phyloP scores from a whole-genome alignment of 140 eudicot genomes.

The Senecio squalidus region DNA sequence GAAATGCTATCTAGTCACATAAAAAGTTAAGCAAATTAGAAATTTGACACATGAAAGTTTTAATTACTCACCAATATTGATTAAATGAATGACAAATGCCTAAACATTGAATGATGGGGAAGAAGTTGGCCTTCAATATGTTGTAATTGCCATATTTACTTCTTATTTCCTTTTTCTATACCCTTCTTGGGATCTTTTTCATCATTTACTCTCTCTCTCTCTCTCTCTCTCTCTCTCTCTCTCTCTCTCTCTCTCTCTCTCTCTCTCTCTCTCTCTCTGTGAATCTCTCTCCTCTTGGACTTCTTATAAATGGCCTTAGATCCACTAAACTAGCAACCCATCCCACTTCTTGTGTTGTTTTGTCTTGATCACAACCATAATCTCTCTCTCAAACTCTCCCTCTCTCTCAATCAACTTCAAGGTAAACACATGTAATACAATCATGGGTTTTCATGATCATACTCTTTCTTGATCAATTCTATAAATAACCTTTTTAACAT shows the following conservation, averaged over 20 bases:
- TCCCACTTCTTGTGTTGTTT: slow-evolving; percentile 13
- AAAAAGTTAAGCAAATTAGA: slow-evolving; percentile 20
- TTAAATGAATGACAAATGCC: slow-evolving; percentile 40
- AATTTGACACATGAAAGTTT: slow-evolving; percentile 31
- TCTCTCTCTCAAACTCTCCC: not conserved
- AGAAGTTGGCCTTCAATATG: slow-evolving; percentile 33
- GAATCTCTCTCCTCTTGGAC: slow-evolving; percentile 20
- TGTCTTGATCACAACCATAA: slow-evolving; percentile 12
- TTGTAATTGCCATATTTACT: slow-evolving; percentile 46
- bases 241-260: slow-evolving; percentile 21
- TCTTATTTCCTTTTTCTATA: slow-evolving; percentile 53
- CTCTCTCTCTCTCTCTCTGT: slow-evolving; percentile 3
- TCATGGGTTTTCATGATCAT: slow-evolving; percentile 18
- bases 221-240: slow-evolving; percentile 1
- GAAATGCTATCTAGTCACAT: slow-evolving; percentile 11
- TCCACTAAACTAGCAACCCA: slow-evolving; percentile 38
- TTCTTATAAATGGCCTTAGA: slow-evolving; percentile 48
- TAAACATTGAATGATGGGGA: slow-evolving; percentile 49
- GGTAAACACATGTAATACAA: slow-evolving; percentile 14
- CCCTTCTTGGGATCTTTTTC: slow-evolving; percentile 38
- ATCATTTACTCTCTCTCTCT: slow-evolving; percentile 37
- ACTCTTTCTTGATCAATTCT: slow-evolving; percentile 4
- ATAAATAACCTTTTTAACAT: not conserved
- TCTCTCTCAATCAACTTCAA: slow-evolving; percentile 9
- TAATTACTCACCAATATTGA: slow-evolving; percentile 34